phyloP scores from a whole-genome alignment of 306 rosid genomes.

The Cicer bijugum region DNA sequence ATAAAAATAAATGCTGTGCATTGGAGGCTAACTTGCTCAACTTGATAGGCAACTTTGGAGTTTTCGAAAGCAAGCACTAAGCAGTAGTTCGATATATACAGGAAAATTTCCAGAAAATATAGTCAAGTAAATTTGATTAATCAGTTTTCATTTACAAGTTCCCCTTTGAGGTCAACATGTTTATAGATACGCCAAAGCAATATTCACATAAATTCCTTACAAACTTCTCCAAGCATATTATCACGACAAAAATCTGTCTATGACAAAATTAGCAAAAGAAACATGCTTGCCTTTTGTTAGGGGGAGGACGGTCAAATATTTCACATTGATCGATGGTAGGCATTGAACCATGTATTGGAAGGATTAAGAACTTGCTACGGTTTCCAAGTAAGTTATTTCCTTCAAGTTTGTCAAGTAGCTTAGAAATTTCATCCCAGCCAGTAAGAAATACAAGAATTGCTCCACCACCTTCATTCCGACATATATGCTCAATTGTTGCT shows the following conservation, averaged over 20 bases:
- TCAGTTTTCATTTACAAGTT: slow-evolving; percentile 23
- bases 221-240: slow-evolving; percentile 36
- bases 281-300: slow-evolving; percentile 74
- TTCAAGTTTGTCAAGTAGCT: slow-evolving; percentile 78
- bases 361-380: slow-evolving; percentile 68
- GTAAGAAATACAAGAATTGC: slow-evolving; percentile 94
- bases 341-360: slow-evolving; percentile 96
- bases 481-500: slow-evolving; percentile 77
- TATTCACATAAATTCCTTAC: slow-evolving; percentile 4
- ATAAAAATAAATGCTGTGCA: slow-evolving; percentile 6
- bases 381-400: slow-evolving; percentile 77
- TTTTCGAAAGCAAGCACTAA: neutral
- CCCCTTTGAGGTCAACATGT: neutral
- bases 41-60: slow-evolving; percentile 1
- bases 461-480: slow-evolving; percentile 78
- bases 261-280: slow-evolving; percentile 41
- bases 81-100: slow-evolving; percentile 2
- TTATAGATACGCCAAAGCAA: slow-evolving; percentile 23
- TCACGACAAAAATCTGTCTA: slow-evolving; percentile 17
- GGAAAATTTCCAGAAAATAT: slow-evolving; percentile 19
- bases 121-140: slow-evolving; percentile 26
- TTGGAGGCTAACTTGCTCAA: neutral
- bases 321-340: slow-evolving; percentile 90
- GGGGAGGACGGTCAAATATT: slow-evolving; percentile 90
- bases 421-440: slow-evolving; percentile 97